Conservation (phyloP, 208 protist genomes). For the Acanthamoeba rhysodes region DNA sequence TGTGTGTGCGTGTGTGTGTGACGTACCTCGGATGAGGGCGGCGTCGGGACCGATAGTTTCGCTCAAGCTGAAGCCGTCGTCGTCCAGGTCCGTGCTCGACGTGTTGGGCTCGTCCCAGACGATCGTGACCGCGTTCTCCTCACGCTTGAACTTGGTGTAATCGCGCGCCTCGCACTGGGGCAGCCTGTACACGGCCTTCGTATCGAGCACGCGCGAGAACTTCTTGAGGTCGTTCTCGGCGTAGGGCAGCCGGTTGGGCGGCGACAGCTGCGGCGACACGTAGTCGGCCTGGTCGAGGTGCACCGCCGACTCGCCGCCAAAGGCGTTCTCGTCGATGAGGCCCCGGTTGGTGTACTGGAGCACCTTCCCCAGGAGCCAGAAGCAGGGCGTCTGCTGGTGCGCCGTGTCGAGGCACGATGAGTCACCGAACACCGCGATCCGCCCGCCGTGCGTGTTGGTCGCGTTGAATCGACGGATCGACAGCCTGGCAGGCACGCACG, state of each 20-base stretch:
- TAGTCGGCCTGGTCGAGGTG: conserved; percentile 56
- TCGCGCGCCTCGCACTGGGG: conserved; percentile 34
- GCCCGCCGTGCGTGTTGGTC: conserved; percentile 71
- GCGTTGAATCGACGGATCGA: conserved; percentile 1
- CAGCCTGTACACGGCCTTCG: not conserved
- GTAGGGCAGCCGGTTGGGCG: conserved; percentile 9
- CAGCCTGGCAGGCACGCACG: not conserved
- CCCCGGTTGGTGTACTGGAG: conserved; percentile 72
- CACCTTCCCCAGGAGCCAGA: conserved; percentile 80
- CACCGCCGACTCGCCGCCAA: not conserved
- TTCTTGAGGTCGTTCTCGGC: conserved; percentile 71
- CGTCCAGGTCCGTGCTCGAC: not conserved
- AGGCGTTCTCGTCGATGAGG: conserved; percentile 11
- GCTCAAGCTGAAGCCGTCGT: conserved; percentile 56
- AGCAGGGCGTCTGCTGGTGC: conserved; percentile 77
- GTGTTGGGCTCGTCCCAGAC: conserved; percentile 19
- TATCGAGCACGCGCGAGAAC: conserved; percentile 64
- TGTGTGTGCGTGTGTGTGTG: not conserved
- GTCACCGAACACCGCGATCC: conserved; percentile 90
- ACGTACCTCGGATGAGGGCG: conserved; percentile 17
- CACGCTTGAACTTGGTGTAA: not conserved
- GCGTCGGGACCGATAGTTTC: conserved; percentile 45
- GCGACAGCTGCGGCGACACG: not conserved
- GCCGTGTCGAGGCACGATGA: conserved; percentile 88
- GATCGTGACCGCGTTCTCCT: conserved; percentile 7